phyloP scores from a whole-genome alignment of 768 basidiomycete genomes.

The Suillus americanus region DNA sequence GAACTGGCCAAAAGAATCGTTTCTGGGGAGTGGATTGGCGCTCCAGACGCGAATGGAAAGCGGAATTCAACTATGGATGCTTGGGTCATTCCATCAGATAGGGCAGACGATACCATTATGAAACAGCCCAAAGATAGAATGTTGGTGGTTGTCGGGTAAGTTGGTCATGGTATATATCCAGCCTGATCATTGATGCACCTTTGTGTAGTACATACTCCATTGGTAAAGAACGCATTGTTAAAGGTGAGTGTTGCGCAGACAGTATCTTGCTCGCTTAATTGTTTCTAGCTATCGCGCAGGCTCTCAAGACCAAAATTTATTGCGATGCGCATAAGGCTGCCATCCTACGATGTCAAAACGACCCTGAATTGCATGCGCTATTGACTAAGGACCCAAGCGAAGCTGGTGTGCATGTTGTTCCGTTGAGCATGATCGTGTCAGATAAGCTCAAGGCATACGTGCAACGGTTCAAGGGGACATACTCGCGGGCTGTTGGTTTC shows the following conservation, averaged over 20 bases:
- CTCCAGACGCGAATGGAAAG: slow-evolving; percentile 22
- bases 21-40: slow-evolving; percentile 35
- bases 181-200: neutral
- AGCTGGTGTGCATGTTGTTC: slow-evolving; percentile 84
- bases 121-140: slow-evolving; percentile 39
- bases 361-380: slow-evolving; percentile 76
- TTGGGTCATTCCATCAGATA: slow-evolving; percentile 44
- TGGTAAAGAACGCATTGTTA: slow-evolving; percentile 96
- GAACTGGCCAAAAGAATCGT: slow-evolving; percentile 68
- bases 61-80: slow-evolving; percentile 43
- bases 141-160: slow-evolving; percentile 75
- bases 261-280: neutral
- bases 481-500: slow-evolving; percentile 74
- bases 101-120: slow-evolving; percentile 29
- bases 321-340: slow-evolving; percentile 84
- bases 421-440: slow-evolving; percentile 68
- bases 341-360: slow-evolving; percentile 81
- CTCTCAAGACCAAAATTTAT: slow-evolving; percentile 80
- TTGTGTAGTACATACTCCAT: slow-evolving; percentile 87
- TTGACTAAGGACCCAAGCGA: slow-evolving; percentile 74
- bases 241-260: slow-evolving; percentile 51
- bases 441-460: slow-evolving; percentile 81
- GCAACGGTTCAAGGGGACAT: slow-evolving; percentile 69
- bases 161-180: neutral
- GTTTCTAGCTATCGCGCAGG: slow-evolving; percentile 74